phyloP scores from a whole-genome alignment of 106 monocot genomes.

The Dendrobium nobile region DNA sequence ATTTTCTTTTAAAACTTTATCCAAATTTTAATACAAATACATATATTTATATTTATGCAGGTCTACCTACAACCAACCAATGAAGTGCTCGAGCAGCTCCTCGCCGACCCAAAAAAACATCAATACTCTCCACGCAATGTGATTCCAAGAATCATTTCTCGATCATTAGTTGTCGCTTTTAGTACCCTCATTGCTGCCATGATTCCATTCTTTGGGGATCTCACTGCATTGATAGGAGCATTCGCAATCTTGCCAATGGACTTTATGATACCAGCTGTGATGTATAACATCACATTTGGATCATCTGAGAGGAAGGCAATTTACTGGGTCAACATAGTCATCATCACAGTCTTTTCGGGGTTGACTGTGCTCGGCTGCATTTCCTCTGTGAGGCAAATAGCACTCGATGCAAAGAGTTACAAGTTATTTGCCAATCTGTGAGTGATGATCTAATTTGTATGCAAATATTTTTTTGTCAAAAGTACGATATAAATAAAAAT shows the following conservation, averaged over 20 bases:
- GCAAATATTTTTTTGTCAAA: no score
- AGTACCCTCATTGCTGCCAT: constrained; percentile 70
- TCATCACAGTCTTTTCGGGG: constrained; percentile 45
- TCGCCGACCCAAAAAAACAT: constrained; percentile 40
- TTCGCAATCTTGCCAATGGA: constrained; percentile 85
- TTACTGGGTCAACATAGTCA: constrained; percentile 63
- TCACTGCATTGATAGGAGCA: constrained; percentile 71
- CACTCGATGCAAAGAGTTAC: constrained; percentile 18
- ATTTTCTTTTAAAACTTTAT: background rate
- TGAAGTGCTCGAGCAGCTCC: constrained; percentile 65
- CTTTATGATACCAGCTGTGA: constrained; percentile 54
- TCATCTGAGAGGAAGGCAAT: constrained; percentile 33
- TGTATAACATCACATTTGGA: constrained; percentile 77
- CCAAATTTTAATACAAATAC: background rate
- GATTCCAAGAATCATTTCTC: constrained; percentile 49
- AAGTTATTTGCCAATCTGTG: constrained; percentile 26
- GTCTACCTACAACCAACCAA: constrained; percentile 86
- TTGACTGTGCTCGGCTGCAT: constrained; percentile 43
- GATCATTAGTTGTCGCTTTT: constrained; percentile 43
- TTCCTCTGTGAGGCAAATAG: constrained; percentile 20
- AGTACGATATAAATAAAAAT: no score
- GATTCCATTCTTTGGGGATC: constrained; percentile 91
- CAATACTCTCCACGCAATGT: constrained; percentile 71
- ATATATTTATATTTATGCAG: constrained; percentile 16
- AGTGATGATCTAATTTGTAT: background rate